Evolutionary conservation across 2,329 filamentous ascomycete species (phyloP), one percentile per base, ranked within the genome.

Genomic region (Metarhizium guizhouense): DNA sequence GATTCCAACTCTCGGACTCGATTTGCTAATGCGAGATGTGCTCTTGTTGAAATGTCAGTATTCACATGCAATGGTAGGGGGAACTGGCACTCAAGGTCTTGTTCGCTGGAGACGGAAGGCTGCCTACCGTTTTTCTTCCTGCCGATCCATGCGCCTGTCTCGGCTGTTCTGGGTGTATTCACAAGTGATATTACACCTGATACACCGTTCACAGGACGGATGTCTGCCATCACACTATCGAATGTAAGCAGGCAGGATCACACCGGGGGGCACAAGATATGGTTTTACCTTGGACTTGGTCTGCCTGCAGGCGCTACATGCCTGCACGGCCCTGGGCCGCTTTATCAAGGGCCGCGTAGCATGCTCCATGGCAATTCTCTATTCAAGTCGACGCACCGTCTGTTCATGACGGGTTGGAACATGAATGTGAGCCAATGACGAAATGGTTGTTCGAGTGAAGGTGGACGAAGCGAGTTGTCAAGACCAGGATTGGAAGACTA

Each of bases 81-180:
- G 11, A n/a, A 25, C 20, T 25, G 16, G 4, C 25, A 16, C 18
- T 36, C 10, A 13, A 14, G 6, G 11, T 2, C 45, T n/a, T 18
- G 10, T 43, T 25, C 57, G 54, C 14, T 2, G 14, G 4, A 25
- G 6, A 2, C 8, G n/a, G n/a, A 11, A 18, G 42, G 6, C 18
- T 16, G 18, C 18, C 42, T 48, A 63, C 60, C 54, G 60, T 14
- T 61, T 56, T 43, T 63, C 61, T 38, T 59, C 59, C 36, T 62
- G 60, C 3, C 62, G 61, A 30, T 63, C 58, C 53, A 64, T 59
- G 36, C 62, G 62, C 54, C 62, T 63, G 54, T 64, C 62, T 32
- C 58, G 61, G 10, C 58, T 60, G 25, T 57, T 60, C 48, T 61
- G 56, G 20, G 61, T 59, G 38, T 63, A 64, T 43, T 61, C 56